phyloP scores from a whole-genome alignment of 208 protist genomes.

The Trypanosoma cruzi region DNA sequence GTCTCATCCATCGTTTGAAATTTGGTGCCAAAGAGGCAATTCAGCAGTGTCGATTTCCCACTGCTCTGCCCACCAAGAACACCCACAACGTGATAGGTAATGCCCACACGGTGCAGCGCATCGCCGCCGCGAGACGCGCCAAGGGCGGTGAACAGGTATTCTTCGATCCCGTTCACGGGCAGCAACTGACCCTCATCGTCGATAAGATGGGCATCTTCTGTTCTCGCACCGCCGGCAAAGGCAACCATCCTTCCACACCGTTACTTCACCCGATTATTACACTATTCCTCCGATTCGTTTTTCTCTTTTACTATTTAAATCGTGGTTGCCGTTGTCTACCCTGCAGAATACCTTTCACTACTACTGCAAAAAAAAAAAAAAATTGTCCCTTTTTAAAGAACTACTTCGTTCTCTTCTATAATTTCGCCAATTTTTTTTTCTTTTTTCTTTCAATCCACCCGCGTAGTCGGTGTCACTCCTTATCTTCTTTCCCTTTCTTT shows the following conservation, averaged over 20 bases:
- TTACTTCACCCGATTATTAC: background rate
- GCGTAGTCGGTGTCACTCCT: background rate
- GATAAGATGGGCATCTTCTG: conserved; percentile 53
- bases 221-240: background rate
- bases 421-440: background rate
- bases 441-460: background rate
- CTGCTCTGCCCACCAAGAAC: conserved; percentile 97
- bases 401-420: background rate
- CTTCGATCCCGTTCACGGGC: conserved; percentile 44
- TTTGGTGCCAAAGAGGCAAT: conserved; percentile 94
- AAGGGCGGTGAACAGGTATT: conserved; percentile 39
- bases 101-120: conserved; percentile 40
- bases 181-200: conserved; percentile 66
- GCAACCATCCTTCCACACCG: conserved; percentile 10
- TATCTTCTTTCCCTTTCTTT: background rate
- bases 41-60: conserved; percentile 98
- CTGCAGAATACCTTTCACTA: background rate
- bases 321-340: background rate
- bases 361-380: background rate
- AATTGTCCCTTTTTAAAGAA: background rate
- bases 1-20: conserved; percentile 95
- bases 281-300: background rate
- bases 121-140: background rate
- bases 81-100: conserved; percentile 91
- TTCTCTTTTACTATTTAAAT: background rate